These are phyloP conservation scores for Fremontodendron californicum DNA, from an alignment of 345 rosid species.

Conservation along the genomic window DNA sequence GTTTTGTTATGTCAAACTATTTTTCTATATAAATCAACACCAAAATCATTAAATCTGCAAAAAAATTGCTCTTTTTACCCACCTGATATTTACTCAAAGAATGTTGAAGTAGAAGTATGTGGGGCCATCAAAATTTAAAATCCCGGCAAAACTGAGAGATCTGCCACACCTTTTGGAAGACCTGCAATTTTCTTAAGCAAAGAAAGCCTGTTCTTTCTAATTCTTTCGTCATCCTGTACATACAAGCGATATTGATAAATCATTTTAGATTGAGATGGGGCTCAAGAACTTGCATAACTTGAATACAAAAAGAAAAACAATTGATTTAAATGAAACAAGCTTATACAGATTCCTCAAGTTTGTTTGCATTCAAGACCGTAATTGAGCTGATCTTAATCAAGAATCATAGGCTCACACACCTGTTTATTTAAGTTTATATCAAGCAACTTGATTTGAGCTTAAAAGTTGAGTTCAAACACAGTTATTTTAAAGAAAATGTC, in stretches of 20 bases:
- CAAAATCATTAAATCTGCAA: too few species aligned
- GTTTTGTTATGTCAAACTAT: too few species aligned
- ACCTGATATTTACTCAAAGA: too few species aligned
- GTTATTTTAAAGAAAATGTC: neutral
- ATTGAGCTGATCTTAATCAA: too few species aligned
- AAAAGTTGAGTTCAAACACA: neutral
- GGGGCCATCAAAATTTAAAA: neutral
- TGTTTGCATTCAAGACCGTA: too few species aligned
- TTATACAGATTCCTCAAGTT: too few species aligned
- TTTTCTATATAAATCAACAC: too few species aligned
- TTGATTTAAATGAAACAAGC: too few species aligned
- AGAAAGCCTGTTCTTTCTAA: constrained; percentile 24
- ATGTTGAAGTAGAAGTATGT: too few species aligned
- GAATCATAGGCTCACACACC: neutral
- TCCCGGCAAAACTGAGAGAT: constrained; percentile 13
- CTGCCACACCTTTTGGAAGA: constrained; percentile 66
- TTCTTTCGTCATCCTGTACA: neutral
- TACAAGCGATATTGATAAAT: neutral
- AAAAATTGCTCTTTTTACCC: too few species aligned
- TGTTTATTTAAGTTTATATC: neutral
- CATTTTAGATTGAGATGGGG: neutral
- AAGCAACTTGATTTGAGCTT: neutral
- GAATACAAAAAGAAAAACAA: too few species aligned
- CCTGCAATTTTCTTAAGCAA: constrained; percentile 68
- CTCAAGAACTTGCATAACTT: neutral